Base-by-base conservation (phyloP, 306 rosid species). In the Alnus rubra region DNA sequence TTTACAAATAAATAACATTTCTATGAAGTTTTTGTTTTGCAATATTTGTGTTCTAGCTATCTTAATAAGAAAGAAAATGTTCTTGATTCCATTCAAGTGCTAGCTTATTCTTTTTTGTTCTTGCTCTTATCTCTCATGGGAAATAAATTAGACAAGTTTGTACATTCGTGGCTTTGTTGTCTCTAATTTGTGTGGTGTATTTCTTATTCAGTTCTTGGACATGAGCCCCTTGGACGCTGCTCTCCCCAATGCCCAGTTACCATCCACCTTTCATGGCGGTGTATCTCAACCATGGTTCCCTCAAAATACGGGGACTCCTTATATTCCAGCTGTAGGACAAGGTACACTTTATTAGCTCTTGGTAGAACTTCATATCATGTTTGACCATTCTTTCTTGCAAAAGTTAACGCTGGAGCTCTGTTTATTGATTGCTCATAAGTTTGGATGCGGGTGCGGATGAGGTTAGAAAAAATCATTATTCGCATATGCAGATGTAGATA, bases 211-310 rank as follows among this genome's bases (percentile, higher is more conserved):
- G 98, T 94, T 86, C 80, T 78, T 89, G 85, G 97, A 90, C 83
- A 81, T 88, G 88, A 87, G 84, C 88, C 88, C 96, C 79, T 85
- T 94, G 83, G 89, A 89, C 75, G 84, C 87, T 82, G 89, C 93
- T 78, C 89, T 89, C 75, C 98, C 98, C 51, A 81, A 86, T 84
- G 49, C 84, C 55, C 83, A 83, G 82, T 82, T 89, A 84, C 83
- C 93, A 35, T 65, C 98, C 73, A 60, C 88, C 74, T 88, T 84
- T 77, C 72, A 81, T 69, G 87, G 78, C 65, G 93, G 82, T 84
- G 79, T 84, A 50, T 78, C 90, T 79, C 91, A 89, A 76, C 84
- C 97, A 65, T 94, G 98, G 97, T 88, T 90, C 69, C 87, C 96
- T 6, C 90, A 87, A 82, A 90, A 83, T 79, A 63, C 88, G 51